These are phyloP conservation scores for Cutaneotrichosporon sp. DNA, from an alignment of 1,284 basidiomycete species.

Conservation along the genomic window DNA sequence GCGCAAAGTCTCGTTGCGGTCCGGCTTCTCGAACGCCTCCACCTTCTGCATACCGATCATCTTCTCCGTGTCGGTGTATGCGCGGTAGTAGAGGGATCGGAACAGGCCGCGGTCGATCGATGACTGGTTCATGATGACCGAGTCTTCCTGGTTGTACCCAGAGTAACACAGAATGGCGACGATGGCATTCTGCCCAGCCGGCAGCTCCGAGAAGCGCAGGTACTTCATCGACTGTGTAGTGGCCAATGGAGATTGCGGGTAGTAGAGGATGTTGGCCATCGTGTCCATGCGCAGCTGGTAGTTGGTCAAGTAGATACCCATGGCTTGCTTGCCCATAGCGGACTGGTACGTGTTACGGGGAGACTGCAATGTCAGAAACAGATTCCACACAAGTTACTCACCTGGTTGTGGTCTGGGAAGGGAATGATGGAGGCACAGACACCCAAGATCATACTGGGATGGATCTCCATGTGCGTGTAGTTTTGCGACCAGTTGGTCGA, in stretches of 20 bases:
- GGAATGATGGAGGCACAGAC: conserved; percentile 98
- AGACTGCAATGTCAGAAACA: conserved; percentile 56
- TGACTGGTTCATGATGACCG: conserved; percentile 99
- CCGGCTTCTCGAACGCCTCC: conserved; percentile 97
- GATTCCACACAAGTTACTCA: conserved; percentile 60
- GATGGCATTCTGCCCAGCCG: conserved; percentile 96
- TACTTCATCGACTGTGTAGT: conserved; percentile 99
- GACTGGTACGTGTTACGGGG: conserved; percentile 99
- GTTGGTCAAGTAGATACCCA: conserved; percentile 97
- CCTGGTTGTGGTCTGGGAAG: conserved; percentile 91
- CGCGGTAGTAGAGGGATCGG: conserved; percentile 97
- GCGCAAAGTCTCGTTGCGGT: conserved; percentile 83
- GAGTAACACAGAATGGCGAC: conserved; percentile 98
- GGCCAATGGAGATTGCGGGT: conserved; percentile 97
- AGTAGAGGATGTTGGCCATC: conserved; percentile 98
- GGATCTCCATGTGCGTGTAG: conserved; percentile 99
- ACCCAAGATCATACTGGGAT: conserved; percentile 97
- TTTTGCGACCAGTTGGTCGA: conserved; percentile 74
- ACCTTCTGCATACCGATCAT: conserved; percentile 86
- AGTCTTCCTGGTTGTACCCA: conserved; percentile 99
- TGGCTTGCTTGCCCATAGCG: conserved; percentile 99
- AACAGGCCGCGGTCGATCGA: conserved; percentile 97
- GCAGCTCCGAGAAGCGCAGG: conserved; percentile 93
- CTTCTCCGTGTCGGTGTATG: conserved; percentile 98
- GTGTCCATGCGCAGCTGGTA: conserved; percentile 97